Evolutionary conservation across 371 early-diverging fungal species (phyloP), one percentile per base, ranked within the genome.

Genomic region (Umbelopsis sp.): DNA sequence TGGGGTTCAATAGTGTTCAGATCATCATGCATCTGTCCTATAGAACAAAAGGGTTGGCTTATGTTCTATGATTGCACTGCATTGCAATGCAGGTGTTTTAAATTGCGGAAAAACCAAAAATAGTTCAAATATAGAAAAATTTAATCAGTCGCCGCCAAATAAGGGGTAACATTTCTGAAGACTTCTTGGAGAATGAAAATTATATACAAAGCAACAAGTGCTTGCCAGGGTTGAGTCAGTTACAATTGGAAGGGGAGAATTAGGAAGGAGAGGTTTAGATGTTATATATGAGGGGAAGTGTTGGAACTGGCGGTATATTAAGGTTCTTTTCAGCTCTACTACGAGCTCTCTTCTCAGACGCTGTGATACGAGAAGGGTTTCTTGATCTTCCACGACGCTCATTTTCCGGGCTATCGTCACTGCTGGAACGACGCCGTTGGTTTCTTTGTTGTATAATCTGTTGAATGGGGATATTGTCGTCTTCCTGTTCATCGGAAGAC

Each of bases 381-480:
- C 57, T 29, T 37, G 57, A 57, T 9, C 57, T 24, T 18, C 57
- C 57, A 35, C 57, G 57, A 8, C 12, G 35, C 12, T 57, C 57
- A 35, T 35, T 32, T 35, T 57, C 57, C 5, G 57, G 35, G 18
- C 11, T 35, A 57, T 57, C 57, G 16, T 12, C 57, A 7, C 29
- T n/a, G 16, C 29, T n/a, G 16, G n/a, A 35, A 10, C 35, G 57
- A 10, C 35, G 57, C 14, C 57, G 29, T 35, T 35, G 10, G 2
- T 41, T 41, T 41, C 41, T 57, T 35, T 57, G 57, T 8, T 29
- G 57, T 29, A 57, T 35, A 18, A 29, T 35, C 8, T 57, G 57
- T 18, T 65, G 50, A 35, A 48, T 65, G 7, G 51, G 51, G n/a
- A 65, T 50, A 18, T 65, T 69, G 18, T 57, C 69, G 1, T 71